Conservation (phyloP, 1,284 basidiomycete genomes). For the Phlebopus sp. region DNA sequence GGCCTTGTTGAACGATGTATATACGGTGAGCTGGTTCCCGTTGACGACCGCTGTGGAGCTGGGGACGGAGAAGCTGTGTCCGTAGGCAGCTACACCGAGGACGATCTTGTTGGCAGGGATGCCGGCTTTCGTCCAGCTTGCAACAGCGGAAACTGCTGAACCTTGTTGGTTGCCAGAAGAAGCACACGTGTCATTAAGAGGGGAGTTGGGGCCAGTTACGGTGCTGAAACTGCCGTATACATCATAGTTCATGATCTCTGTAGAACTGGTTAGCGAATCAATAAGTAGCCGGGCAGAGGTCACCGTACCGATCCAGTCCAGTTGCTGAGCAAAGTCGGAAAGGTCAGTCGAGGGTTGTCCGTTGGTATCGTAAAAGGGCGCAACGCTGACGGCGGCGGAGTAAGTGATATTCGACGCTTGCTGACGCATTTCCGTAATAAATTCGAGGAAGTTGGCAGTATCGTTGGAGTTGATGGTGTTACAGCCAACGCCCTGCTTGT, state of each 20-base stretch:
- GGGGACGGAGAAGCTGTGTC: constrained; percentile 51
- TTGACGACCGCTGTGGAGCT: constrained; percentile 38
- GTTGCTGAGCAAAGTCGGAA: constrained; percentile 61
- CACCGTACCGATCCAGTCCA: constrained; percentile 65
- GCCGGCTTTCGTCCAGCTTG: constrained; percentile 73
- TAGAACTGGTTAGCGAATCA: constrained; percentile 19
- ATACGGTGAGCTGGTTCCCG: constrained; percentile 38
- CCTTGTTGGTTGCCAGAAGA: constrained; percentile 59
- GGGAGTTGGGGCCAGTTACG: constrained; percentile 76
- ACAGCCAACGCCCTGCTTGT: constrained; percentile 65
- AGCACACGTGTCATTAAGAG: constrained; percentile 75
- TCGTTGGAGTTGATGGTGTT: constrained; percentile 66
- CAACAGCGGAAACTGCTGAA: constrained; percentile 73
- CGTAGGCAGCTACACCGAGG: constrained; percentile 80
- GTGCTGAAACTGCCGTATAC: constrained; percentile 58
- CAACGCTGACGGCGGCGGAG: constrained; percentile 69
- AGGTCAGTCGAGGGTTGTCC: constrained; percentile 64
- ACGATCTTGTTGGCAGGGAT: constrained; percentile 78
- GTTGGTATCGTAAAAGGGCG: constrained; percentile 61
- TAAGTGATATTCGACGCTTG: constrained; percentile 63
- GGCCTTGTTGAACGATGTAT: constrained; percentile 48
- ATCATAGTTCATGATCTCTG: constrained; percentile 85
- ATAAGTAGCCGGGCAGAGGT: constrained; percentile 15
- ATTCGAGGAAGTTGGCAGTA: constrained; percentile 68
- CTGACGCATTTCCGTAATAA: constrained; percentile 70